A percentile compares a stretch with the other conserved stretches of the same genome.
phyloP scores from a whole-genome alignment of 1,284 basidiomycete genomes.

The Ceratobasidium papillatum region DNA sequence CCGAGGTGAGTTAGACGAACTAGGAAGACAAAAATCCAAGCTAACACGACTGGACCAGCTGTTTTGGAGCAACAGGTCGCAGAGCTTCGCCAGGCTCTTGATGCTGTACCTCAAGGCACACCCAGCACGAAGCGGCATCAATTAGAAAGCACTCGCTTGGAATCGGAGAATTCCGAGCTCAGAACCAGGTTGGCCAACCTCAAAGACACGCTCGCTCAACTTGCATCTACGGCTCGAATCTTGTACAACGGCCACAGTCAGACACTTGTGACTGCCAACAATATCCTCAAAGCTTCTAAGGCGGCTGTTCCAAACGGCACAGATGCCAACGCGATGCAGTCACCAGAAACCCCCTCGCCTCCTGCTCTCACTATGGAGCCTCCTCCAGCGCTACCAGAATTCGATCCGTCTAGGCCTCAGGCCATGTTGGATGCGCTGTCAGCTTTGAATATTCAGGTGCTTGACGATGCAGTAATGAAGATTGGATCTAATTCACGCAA shows the following conservation, averaged over 20 bases:
- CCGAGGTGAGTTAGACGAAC: conserved; percentile 53
- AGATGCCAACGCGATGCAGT: conserved; percentile 17
- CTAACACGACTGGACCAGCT: conserved; percentile 53
- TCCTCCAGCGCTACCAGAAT: conserved; percentile 26
- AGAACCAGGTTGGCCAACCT: conserved; percentile 51
- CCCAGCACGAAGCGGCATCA: conserved; percentile 49
- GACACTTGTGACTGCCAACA: conserved; percentile 41
- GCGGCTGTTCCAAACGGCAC: conserved; percentile 10
- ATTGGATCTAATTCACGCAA: conserved; percentile 88
- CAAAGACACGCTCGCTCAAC: conserved; percentile 52
- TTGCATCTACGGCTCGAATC: conserved; percentile 53
- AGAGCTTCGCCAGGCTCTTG: conserved; percentile 63
- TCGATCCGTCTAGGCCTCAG: conserved; percentile 75
- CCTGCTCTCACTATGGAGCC: conserved; percentile 9
- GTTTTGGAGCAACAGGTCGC: conserved; percentile 88
- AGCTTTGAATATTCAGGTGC: conserved; percentile 82
- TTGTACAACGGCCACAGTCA: conserved; percentile 51
- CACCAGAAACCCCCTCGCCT: conserved; percentile 16
- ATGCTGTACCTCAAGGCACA: conserved; percentile 45
- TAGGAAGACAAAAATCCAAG: neutral
- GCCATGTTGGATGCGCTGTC: conserved; percentile 72
- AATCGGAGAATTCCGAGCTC: conserved; percentile 45
- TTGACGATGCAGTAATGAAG: conserved; percentile 81
- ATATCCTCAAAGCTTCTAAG: conserved; percentile 37
- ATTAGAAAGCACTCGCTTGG: conserved; percentile 27